Base-by-base conservation (phyloP, 2,329 filamentous ascomycete genomes). In the Aspergillus proliferans region DNA sequence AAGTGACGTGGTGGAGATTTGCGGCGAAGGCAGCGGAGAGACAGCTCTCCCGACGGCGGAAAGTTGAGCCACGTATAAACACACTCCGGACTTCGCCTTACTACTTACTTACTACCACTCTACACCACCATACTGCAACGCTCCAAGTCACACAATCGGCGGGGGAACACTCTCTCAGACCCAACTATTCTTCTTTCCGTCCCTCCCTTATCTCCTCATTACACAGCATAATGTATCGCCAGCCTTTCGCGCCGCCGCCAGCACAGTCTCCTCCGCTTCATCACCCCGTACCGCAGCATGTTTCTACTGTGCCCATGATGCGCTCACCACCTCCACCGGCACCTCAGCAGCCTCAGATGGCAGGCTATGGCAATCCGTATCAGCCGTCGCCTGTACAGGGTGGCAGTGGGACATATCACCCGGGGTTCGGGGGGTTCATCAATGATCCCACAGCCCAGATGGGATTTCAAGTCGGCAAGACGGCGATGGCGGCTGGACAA, bases 211-310 rank as follows among this genome's bases (percentile, higher is more conserved):
- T 48, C 40, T 30, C 42, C 46, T 43, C 44, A 19, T 22, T 41
- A 39, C 33, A 51, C 46, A 53, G 22, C 56, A 62, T 36, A 53
- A 96, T 96, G 92, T 92, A 96, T 75, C 87, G 90, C 69, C 79
- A 85, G 67, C 78, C 83, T 47, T 95, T 93, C 75, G 83, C 83
- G 70, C 87, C 91, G 65, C 77, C 80, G 57, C 82, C 82, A 26
- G 82, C 83, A 52, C 82, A 85, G 61, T 95, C 90, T 66, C 92
- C 91, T 67, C 91, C 92, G 58, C 84, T 97, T 61, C 93, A 97
- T 72, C 93, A 97, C 69, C 93, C 93, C 50, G 90, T 97, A 51
- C 93, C 93, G 54, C 93, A 98, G 72, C 93, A 98, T 78, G 92
- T 97, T 63, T 97, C 93, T 66, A 95, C 91, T 50, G 93, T 98